Evolutionary conservation across 148 eudicot species (phyloP).

Genomic region (Amaranthus hypochondriacus): DNA sequence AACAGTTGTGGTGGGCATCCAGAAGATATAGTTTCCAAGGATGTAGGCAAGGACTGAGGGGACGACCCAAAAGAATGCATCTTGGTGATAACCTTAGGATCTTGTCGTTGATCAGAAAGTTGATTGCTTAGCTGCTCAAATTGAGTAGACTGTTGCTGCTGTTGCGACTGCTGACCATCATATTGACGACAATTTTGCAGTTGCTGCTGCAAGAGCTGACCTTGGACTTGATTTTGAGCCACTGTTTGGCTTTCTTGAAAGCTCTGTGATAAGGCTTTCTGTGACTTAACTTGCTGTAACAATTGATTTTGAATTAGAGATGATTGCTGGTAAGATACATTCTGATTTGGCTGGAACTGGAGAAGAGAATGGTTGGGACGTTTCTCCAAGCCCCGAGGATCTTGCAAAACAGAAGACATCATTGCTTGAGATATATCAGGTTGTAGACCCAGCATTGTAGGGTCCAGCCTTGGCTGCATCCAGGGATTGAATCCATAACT

Average conservation of each 20-base stretch:
- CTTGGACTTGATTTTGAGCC: constrained; percentile 39
- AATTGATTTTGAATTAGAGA: constrained; percentile 39
- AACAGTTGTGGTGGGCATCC: constrained; percentile 39
- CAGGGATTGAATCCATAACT: constrained; percentile 59
- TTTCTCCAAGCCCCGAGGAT: constrained; percentile 46
- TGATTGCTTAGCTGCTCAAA: constrained; percentile 37
- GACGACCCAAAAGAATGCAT: constrained; percentile 42
- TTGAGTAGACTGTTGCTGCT: constrained; percentile 38
- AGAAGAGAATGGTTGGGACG: constrained; percentile 40
- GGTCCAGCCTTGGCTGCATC: constrained; percentile 77
- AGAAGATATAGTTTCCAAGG: constrained; percentile 38
- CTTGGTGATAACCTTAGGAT: constrained; percentile 31
- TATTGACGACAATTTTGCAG: constrained; percentile 30
- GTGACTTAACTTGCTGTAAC: constrained; percentile 48
- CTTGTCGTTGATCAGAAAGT: constrained; percentile 36
- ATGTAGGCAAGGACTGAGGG: constrained; percentile 44
- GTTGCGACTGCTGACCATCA: constrained; percentile 34
- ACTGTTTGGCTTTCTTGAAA: constrained; percentile 38
- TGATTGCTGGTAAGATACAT: constrained; percentile 31
- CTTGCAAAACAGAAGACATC: constrained; percentile 69
- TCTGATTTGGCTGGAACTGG: constrained; percentile 58
- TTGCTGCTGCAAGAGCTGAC: constrained; percentile 51
- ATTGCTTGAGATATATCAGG: constrained; percentile 59
- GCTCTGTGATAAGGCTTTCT: constrained; percentile 37
- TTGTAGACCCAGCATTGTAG: constrained; percentile 55